These are phyloP conservation scores for Serendipita vermifera DNA, from an alignment of 768 basidiomycete genomes.

Conservation along the genomic window DNA sequence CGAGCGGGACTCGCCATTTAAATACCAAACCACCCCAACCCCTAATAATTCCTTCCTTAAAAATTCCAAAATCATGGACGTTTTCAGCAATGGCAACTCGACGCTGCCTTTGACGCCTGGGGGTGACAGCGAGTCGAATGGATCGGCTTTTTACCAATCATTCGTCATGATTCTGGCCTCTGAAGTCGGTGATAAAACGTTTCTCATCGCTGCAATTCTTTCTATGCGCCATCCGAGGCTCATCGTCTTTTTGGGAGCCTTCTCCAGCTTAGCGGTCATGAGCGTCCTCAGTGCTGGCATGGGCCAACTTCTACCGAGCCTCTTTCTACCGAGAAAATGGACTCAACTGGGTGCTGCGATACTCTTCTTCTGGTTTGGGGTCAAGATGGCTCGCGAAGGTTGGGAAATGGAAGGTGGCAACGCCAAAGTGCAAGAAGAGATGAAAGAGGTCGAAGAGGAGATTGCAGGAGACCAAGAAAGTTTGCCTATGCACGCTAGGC, in stretches of 20 bases:
- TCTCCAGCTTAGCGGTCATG: conserved; percentile 83
- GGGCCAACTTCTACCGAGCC: conserved; percentile 75
- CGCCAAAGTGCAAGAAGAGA: conserved; percentile 82
- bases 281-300: conserved; percentile 86
- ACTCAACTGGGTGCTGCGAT: conserved; percentile 61
- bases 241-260: conserved; percentile 77
- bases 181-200: conserved; percentile 94
- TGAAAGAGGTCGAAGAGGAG: conserved; percentile 93
- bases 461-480: conserved; percentile 63
- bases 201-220: conserved; percentile 70
- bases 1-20: no score
- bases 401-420: conserved; percentile 62
- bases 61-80: not conserved
- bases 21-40: no score
- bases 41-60: no score
- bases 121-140: not conserved
- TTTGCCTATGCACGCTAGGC: no score
- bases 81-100: no score
- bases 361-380: conserved; percentile 83
- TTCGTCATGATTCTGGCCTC: conserved; percentile 87
- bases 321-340: conserved; percentile 45
- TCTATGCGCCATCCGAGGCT: conserved; percentile 75
- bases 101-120: not conserved
- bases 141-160: conserved; percentile 52
- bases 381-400: conserved; percentile 80